Base-by-base conservation (phyloP, 139 green algal species). In the Parachlorella kessleri region DNA sequence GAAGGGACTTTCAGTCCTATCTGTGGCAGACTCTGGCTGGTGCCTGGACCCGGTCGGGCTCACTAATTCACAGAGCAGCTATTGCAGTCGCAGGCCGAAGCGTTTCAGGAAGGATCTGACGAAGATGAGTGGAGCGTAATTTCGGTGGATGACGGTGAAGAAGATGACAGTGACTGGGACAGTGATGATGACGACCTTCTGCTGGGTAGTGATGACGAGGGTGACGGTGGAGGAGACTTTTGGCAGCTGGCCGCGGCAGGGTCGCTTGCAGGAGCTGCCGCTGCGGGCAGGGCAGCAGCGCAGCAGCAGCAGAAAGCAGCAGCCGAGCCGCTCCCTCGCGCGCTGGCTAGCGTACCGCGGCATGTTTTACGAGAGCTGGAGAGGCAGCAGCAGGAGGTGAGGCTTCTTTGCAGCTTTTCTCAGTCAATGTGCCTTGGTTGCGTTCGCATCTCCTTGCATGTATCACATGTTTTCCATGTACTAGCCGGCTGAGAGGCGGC, bases 321-420 rank as follows among this genome's bases (percentile, higher is more conserved):
- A 68, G 40, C 18, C 55, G 69, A 41, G 33, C 55, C 55, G 8
- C 55, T 70, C 55, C 32, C 37, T 65, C 73, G 82, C 53, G 28
- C 84, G 59, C 40, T 86, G 54, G 66, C 76, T 66, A 79, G 59
- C 72, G 40, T 87, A 54, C 70, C 79, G 39, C 42, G 39, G 8
- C 65, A 81, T 54, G 42, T 78, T 67, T 6, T 74, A 40, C 55
- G 55, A 3, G 40, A 48, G 40, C 74, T 85, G 40, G 67, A 69
- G 59, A 55, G 7, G 55, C 24, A 78, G 53, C 72, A 84, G 63
- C n/a, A n/a, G n/a, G n/a, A n/a, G n/a, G n/a, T n/a, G n/a, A n/a
- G n/a, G n/a, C n/a, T n/a, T n/a, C n/a, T n/a, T n/a, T n/a, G n/a
- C n/a, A n/a, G n/a, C n/a, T n/a, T n/a, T n/a, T n/a, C n/a, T n/a